These are phyloP conservation scores for Ceratocystis alfenasii DNA, from an alignment of 2,329 filamentous ascomycete species.

Conservation along the genomic window DNA sequence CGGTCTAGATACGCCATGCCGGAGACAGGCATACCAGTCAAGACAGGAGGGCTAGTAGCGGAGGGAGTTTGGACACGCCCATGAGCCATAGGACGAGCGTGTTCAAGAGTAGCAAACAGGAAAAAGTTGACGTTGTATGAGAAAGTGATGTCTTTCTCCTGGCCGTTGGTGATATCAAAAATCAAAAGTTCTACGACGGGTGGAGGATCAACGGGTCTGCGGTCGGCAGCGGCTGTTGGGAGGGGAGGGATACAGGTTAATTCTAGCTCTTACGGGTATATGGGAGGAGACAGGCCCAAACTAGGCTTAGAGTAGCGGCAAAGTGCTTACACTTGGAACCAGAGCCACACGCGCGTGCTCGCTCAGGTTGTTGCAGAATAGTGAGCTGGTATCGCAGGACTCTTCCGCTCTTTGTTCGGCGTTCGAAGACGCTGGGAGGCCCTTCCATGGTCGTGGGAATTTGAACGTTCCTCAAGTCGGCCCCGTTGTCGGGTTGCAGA, in stretches of 20 bases:
- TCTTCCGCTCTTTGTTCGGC: constrained; percentile 57
- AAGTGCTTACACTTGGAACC: constrained; percentile 73
- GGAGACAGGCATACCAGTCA: constrained; percentile 88
- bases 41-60: constrained; percentile 64
- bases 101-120: constrained; percentile 82
- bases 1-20: constrained; percentile 94
- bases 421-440: constrained; percentile 27
- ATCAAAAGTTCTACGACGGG: constrained; percentile 87
- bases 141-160: constrained; percentile 65
- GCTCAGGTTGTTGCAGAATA: constrained; percentile 88
- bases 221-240: constrained; percentile 61
- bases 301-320: neutral
- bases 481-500: constrained; percentile 17
- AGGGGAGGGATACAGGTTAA: neutral
- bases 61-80: constrained; percentile 57
- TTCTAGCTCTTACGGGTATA: neutral
- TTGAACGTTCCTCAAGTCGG: constrained; percentile 6
- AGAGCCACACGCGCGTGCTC: constrained; percentile 86
- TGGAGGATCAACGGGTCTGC: constrained; percentile 84
- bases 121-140: constrained; percentile 96
- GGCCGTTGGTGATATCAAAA: constrained; percentile 51
- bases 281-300: too few relatives aligned
- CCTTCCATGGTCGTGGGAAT: neutral
- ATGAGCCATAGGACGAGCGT: constrained; percentile 70
- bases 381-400: constrained; percentile 69